These are phyloP conservation scores for Pogostemon cablin DNA, from an alignment of 257 asterid genomes.

Conservation along the genomic window DNA sequence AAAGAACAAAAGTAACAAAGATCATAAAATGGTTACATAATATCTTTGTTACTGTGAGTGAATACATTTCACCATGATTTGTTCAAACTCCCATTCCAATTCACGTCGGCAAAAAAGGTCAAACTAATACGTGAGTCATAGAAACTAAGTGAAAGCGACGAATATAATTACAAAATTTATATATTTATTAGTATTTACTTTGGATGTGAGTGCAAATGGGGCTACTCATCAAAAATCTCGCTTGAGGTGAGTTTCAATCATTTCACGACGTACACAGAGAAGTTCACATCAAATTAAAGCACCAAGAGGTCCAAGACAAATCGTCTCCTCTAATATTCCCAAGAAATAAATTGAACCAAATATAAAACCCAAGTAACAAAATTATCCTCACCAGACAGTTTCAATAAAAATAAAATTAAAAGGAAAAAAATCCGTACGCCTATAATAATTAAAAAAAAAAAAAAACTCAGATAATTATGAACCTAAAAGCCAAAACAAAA, in stretches of 20 bases:
- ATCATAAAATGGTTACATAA: not conserved
- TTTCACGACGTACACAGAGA: not conserved
- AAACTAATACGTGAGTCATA: not conserved
- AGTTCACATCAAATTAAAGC: not conserved
- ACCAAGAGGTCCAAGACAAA: conserved; percentile 18
- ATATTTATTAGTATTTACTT: not conserved
- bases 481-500: not conserved
- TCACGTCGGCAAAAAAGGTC: conserved; percentile 11
- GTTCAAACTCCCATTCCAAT: conserved; percentile 11
- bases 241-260: conserved; percentile 14
- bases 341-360: not conserved
- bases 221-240: conserved; percentile 3
- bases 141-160: conserved; percentile 18
- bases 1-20: conserved; percentile 13
- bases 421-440: not conserved
- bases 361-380: not conserved
- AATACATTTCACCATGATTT: conserved; percentile 5
- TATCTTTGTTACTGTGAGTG: not conserved
- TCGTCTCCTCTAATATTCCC: conserved; percentile 14
- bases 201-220: conserved; percentile 18
- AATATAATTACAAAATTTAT: not conserved
- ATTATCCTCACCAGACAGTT: not conserved
- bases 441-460: not conserved
- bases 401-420: not conserved
- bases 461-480: not conserved